phyloP scores from a whole-genome alignment of 805 yeast species.

The Priceomyces carsonii region DNA sequence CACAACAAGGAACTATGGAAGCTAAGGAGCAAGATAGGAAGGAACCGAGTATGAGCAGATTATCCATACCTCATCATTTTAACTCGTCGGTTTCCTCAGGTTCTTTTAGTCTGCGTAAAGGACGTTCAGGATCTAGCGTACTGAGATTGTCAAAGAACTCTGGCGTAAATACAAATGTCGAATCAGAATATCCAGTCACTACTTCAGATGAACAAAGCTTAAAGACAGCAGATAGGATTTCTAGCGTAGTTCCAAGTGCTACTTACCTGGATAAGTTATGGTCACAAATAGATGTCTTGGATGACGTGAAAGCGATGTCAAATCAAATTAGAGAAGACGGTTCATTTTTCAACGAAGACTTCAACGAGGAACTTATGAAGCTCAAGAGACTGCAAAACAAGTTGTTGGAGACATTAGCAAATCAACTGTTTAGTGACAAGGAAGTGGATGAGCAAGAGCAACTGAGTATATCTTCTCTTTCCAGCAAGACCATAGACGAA shows the following conservation, averaged over 20 bases:
- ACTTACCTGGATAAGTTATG: conserved; percentile 76
- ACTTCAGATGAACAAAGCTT: conserved; percentile 10
- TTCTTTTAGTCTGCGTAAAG: conserved; percentile 10
- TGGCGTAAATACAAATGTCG: conserved; percentile 18
- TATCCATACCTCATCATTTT: conserved; percentile 16
- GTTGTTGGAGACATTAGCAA: conserved; percentile 33
- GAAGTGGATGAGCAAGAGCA: not conserved
- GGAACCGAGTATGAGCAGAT: too few species aligned
- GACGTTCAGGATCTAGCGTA: conserved; percentile 13
- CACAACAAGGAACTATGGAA: too few species aligned
- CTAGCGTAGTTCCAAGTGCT: conserved; percentile 57
- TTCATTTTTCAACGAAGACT: conserved; percentile 53
- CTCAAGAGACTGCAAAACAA: conserved; percentile 57
- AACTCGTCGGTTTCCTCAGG: conserved; percentile 11
- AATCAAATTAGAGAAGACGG: conserved; percentile 41
- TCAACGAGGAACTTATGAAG: conserved; percentile 50
- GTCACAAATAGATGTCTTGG: conserved; percentile 85
- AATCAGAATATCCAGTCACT: conserved; percentile 7
- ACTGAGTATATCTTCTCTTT: conserved; percentile 1
- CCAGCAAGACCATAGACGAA: not conserved
- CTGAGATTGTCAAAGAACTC: conserved; percentile 16
- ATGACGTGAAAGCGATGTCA: conserved; percentile 70
- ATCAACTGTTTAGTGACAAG: conserved; percentile 24
- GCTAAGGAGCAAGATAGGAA: too few species aligned
- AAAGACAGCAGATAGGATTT: conserved; percentile 45